A percentile compares a stretch with the other conserved stretches of the same genome.
phyloP scores from a whole-genome alignment of 2,329 filamentous ascomycete genomes.

The Trichoderma citrinoviride region DNA sequence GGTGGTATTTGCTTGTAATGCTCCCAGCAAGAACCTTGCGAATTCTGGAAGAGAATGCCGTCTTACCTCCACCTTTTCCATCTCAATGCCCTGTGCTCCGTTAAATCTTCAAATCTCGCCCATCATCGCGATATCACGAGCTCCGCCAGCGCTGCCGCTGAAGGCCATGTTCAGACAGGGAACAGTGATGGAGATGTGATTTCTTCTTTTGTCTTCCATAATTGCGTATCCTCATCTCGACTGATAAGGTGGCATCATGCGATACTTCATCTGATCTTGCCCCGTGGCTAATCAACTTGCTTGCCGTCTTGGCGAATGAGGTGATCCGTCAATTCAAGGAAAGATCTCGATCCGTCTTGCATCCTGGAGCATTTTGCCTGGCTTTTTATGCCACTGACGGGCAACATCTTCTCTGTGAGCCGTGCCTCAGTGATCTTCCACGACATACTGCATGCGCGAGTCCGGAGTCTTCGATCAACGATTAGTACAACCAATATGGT shows the following conservation, averaged over 20 bases:
- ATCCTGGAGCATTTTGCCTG: too few relatives aligned
- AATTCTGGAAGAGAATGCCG: neutral
- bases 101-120: constrained; percentile 11
- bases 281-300: neutral
- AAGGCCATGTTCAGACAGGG: neutral
- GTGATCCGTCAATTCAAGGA: neutral
- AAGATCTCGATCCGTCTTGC: neutral
- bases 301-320: neutral
- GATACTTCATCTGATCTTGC: neutral
- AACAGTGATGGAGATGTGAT: constrained; percentile 5
- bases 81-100: neutral
- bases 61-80: neutral
- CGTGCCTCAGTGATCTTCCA: too few relatives aligned
- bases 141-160: neutral
- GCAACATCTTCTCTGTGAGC: too few relatives aligned
- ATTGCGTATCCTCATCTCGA: neutral
- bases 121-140: constrained; percentile 8
- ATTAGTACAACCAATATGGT: neutral
- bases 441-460: too few relatives aligned
- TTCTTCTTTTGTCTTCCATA: neutral
- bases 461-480: too few relatives aligned
- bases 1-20: neutral
- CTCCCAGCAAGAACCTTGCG: neutral
- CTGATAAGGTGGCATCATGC: neutral
- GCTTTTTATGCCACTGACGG: too few relatives aligned